phyloP scores from a whole-genome alignment of 345 rosid genomes.

The Capsella bursapastoris region DNA sequence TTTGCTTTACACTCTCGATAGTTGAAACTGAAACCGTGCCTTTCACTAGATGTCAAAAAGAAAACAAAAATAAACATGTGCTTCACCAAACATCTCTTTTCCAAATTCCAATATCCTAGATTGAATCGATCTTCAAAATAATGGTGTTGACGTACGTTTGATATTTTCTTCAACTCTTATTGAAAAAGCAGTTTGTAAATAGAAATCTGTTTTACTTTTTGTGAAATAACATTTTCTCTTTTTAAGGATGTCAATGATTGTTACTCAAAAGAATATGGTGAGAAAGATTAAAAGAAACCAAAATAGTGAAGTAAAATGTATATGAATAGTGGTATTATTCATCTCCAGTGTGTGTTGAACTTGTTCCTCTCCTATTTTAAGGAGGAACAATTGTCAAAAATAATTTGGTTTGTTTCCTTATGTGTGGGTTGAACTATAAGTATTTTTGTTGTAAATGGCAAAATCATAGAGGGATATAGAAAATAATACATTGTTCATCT shows the following conservation, averaged over 20 bases:
- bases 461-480: background rate
- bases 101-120: background rate
- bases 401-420: background rate
- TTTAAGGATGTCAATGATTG: background rate
- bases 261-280: background rate
- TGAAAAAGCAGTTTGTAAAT: too few relatives aligned
- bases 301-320: background rate
- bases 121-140: background rate
- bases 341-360: too few relatives aligned
- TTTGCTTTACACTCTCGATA: background rate
- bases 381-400: background rate
- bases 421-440: background rate
- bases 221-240: too few relatives aligned
- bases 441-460: background rate
- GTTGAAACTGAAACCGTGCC: constrained; percentile 1
- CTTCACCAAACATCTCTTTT: constrained; percentile 1
- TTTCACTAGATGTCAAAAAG: constrained; percentile 5
- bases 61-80: background rate
- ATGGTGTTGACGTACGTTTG: background rate
- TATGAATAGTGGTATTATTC: background rate
- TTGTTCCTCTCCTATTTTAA: background rate
- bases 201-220: too few relatives aligned
- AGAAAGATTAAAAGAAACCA: background rate
- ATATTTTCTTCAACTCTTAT: background rate
- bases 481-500: background rate